Percentiles rank a stretch among this genome's conserved stretches.
Conservation (phyloP, 495 filamentous ascomycete species). For the Penicillium steckii region DNA sequence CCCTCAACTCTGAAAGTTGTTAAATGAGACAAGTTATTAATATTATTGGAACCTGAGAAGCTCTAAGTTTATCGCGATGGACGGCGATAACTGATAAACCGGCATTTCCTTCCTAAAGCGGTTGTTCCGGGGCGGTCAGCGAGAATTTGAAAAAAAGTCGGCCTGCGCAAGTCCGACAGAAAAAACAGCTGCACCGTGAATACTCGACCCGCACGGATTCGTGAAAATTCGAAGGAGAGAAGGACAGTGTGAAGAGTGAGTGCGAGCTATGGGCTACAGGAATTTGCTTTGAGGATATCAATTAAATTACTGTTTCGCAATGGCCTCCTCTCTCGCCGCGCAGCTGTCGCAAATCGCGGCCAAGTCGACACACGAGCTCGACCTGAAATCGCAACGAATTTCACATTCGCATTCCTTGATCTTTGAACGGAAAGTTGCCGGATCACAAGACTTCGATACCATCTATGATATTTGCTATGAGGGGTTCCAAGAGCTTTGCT, state of each 20-base stretch:
- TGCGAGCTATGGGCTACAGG: slow-evolving; percentile 14
- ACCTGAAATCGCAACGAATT: slow-evolving; percentile 85
- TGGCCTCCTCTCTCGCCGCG: slow-evolving; percentile 75
- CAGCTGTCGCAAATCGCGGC: slow-evolving; percentile 80
- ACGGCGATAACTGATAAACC: slow-evolving; percentile 5
- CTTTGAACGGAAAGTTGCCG: slow-evolving; percentile 78
- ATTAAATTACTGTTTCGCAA: slow-evolving; percentile 31
- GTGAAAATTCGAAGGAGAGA: no score
- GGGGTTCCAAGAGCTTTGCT: slow-evolving; percentile 87
- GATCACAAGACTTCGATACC: slow-evolving; percentile 81
- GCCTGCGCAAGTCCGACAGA: not conserved
- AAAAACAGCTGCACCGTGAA: not conserved
- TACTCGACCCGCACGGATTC: not conserved
- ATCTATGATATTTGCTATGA: slow-evolving; percentile 83
- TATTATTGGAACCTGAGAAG: no score
- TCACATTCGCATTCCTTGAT: slow-evolving; percentile 89
- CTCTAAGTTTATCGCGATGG: not conserved
- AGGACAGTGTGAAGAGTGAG: not conserved
- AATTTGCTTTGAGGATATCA: slow-evolving; percentile 6
- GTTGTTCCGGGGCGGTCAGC: slow-evolving; percentile 10
- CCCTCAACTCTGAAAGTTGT: no score
- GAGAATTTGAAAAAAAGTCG: slow-evolving; percentile 22
- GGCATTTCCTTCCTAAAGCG: not conserved
- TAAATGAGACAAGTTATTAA: no score
- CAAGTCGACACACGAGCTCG: slow-evolving; percentile 73